A percentile compares a stretch with the other conserved stretches of the same genome.
These are phyloP conservation scores for Canavalia ensiformis DNA, from an alignment of 306 rosid genomes.

Conservation along the genomic window DNA sequence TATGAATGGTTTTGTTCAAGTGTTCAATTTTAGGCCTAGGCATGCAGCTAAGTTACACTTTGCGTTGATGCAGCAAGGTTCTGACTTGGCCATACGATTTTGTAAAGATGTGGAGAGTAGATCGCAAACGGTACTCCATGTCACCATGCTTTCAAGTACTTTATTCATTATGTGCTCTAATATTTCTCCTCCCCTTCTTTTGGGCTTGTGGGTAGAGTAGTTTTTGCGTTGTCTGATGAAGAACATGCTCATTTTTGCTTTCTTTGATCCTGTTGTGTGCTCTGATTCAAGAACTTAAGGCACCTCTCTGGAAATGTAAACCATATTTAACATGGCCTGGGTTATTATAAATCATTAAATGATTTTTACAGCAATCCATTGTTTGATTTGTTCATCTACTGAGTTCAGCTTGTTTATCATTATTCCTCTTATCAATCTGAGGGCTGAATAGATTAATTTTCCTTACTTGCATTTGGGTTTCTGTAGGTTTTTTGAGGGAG, in stretches of 20 bases:
- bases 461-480: slow-evolving; percentile 34
- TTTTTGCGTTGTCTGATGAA: slow-evolving; percentile 12
- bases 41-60: slow-evolving; percentile 45
- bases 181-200: background rate
- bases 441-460: slow-evolving; percentile 13
- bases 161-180: slow-evolving; percentile 34
- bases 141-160: slow-evolving; percentile 48
- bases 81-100: slow-evolving; percentile 83
- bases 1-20: slow-evolving; percentile 5
- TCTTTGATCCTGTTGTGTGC: background rate
- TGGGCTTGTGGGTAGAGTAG: slow-evolving; percentile 16
- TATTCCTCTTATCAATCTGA: background rate
- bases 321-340: background rate
- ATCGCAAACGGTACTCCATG: slow-evolving; percentile 80
- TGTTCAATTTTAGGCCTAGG: slow-evolving; percentile 36
- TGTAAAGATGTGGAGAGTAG: slow-evolving; percentile 95
- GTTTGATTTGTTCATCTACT: slow-evolving; percentile 13
- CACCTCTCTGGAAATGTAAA: background rate
- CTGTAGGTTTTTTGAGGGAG: slow-evolving; percentile 6
- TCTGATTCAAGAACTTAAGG: slow-evolving; percentile 10
- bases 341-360: slow-evolving; percentile 12
- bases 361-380: slow-evolving; percentile 13
- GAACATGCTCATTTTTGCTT: background rate
- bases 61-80: slow-evolving; percentile 62
- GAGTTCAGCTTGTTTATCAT: background rate